Conservation (phyloP, 2,329 filamentous ascomycete species). For the Fusarium haematococcum region DNA sequence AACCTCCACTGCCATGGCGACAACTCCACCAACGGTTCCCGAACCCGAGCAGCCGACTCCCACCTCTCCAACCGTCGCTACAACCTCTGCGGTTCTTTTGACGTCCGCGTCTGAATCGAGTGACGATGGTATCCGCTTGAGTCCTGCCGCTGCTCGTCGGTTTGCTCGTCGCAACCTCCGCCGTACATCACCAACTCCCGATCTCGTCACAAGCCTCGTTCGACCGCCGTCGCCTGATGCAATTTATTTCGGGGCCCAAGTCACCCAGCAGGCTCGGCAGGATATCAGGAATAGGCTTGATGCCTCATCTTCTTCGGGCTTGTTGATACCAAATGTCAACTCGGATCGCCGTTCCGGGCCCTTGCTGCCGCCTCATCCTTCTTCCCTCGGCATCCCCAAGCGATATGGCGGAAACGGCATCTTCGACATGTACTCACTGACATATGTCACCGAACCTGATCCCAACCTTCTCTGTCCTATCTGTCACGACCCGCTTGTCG, state of each 20-base stretch:
- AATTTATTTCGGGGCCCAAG: slow-evolving; percentile 47
- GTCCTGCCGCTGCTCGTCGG: slow-evolving; percentile 50
- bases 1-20: slow-evolving; percentile 29
- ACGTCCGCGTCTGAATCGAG: slow-evolving; percentile 50
- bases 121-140: slow-evolving; percentile 52
- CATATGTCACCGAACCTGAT: slow-evolving; percentile 58
- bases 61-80: slow-evolving; percentile 15
- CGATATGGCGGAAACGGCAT: slow-evolving; percentile 53
- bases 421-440: slow-evolving; percentile 60
- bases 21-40: slow-evolving; percentile 31
- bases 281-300: slow-evolving; percentile 28
- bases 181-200: slow-evolving; percentile 52
- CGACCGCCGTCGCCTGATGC: slow-evolving; percentile 53
- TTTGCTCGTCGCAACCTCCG: slow-evolving; percentile 52
- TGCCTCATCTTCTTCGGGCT: slow-evolving; percentile 24
- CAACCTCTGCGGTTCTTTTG: slow-evolving; percentile 13
- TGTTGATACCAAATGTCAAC: slow-evolving; percentile 37
- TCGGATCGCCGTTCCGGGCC: slow-evolving; percentile 50
- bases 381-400: slow-evolving; percentile 54
- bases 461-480: slow-evolving; percentile 64
- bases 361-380: slow-evolving; percentile 51
- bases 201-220: slow-evolving; percentile 55
- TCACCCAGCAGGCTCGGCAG: slow-evolving; percentile 39
- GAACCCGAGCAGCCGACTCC: slow-evolving; percentile 29
- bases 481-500: slow-evolving; percentile 70